phyloP scores from a whole-genome alignment of 345 rosid genomes.

The Euphorbia lathyris region DNA sequence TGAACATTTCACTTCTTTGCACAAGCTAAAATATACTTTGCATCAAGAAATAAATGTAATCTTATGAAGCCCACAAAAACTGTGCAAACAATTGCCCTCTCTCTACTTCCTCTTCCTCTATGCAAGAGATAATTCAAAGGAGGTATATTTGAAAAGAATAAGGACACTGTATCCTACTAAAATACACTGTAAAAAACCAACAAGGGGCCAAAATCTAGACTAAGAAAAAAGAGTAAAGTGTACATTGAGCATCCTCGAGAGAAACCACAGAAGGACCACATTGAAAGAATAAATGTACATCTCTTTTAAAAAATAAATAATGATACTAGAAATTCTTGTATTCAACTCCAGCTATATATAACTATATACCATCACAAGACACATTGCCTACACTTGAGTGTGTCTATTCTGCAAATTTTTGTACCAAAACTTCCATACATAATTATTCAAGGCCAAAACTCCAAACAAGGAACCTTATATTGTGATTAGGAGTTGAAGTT shows the following conservation, averaged over 20 bases:
- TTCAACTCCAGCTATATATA: background rate
- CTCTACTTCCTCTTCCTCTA: background rate
- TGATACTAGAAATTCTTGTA: background rate
- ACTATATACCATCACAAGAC: background rate
- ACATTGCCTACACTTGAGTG: background rate
- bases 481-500: background rate
- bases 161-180: background rate
- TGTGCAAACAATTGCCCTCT: background rate
- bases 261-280: background rate
- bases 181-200: background rate
- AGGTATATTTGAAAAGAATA: background rate
- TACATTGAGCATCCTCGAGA: background rate
- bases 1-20: background rate
- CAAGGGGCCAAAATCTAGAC: background rate
- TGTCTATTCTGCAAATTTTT: background rate
- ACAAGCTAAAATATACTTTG: background rate
- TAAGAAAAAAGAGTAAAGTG: too few species aligned
- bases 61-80: too few species aligned
- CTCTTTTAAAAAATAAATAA: background rate
- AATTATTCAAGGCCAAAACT: background rate
- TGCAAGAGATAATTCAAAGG: background rate
- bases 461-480: background rate
- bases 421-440: background rate
- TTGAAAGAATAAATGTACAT: background rate
- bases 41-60: too few species aligned